Percentiles rank a stretch among this genome's conserved stretches.
phyloP scores from a whole-genome alignment of 129 eudicot genomes.

The Rutidosis leptorrhynchoides region DNA sequence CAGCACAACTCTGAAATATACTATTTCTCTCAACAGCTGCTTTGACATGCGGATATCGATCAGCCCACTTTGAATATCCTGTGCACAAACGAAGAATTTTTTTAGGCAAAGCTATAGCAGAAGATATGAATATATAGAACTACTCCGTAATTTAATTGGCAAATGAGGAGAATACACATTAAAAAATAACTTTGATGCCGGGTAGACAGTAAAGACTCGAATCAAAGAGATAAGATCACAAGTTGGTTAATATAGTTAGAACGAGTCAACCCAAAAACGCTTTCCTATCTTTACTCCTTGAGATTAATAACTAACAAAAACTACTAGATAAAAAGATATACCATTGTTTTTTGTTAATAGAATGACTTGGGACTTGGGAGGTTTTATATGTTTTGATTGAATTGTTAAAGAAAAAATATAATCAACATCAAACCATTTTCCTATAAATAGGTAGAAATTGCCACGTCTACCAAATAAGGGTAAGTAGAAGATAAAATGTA shows the following conservation, averaged over 20 bases:
- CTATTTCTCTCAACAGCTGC: conserved; percentile 48
- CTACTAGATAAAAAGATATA: too few relatives aligned
- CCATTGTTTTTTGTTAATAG: background rate
- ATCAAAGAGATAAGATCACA: background rate
- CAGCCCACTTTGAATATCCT: conserved; percentile 81
- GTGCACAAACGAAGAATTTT: conserved; percentile 24
- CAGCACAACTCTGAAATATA: background rate
- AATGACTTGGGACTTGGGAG: background rate
- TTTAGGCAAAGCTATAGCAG: background rate
- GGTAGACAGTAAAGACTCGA: background rate
- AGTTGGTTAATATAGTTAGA: background rate
- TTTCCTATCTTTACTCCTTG: too few relatives aligned
- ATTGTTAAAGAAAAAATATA: too few relatives aligned
- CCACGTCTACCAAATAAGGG: background rate
- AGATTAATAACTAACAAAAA: too few relatives aligned
- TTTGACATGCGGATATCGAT: conserved; percentile 57
- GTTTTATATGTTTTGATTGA: background rate
- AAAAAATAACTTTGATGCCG: background rate
- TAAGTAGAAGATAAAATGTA: background rate
- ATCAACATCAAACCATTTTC: background rate
- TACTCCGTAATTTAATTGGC: background rate
- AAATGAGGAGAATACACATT: background rate
- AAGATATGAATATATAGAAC: background rate
- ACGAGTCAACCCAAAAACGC: too few relatives aligned
- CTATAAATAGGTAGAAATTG: background rate